A percentile compares a stretch with the other conserved stretches of the same genome.
These are phyloP conservation scores for Penicillium tannophilum DNA, from an alignment of 495 filamentous ascomycete species.

Conservation along the genomic window DNA sequence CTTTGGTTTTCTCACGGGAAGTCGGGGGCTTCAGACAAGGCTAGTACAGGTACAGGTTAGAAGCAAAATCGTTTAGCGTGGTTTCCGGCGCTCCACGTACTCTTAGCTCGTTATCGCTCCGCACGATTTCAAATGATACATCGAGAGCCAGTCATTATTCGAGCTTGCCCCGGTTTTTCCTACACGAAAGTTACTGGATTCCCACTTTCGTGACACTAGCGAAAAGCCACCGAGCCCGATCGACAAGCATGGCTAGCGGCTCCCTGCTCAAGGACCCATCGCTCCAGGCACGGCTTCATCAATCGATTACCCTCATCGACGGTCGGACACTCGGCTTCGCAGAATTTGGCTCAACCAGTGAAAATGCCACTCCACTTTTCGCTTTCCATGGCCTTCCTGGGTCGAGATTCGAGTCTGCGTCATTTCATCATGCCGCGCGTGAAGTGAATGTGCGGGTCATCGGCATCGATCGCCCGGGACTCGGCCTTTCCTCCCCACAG, in stretches of 20 bases:
- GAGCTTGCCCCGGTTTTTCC: constrained; percentile 1
- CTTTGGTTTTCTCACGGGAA: neutral
- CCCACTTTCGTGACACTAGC: constrained; percentile 4
- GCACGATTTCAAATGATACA: neutral
- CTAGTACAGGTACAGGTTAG: neutral
- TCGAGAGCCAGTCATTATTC: neutral
- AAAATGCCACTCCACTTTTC: constrained; percentile 26
- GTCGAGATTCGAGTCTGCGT: constrained; percentile 15
- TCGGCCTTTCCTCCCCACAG: constrained; percentile 39
- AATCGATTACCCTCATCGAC: constrained; percentile 27
- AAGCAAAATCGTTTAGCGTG: neutral
- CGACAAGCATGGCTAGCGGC: constrained; percentile 19
- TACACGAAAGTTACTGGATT: constrained; percentile 1
- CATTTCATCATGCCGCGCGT: constrained; percentile 21
- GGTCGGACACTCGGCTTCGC: constrained; percentile 32
- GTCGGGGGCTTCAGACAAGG: neutral
- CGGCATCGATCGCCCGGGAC: constrained; percentile 41
- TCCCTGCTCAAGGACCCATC: constrained; percentile 17
- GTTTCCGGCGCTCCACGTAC: constrained; percentile 1
- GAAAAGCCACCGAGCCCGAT: constrained; percentile 14
- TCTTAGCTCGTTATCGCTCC: constrained; percentile 3
- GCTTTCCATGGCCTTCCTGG: constrained; percentile 41
- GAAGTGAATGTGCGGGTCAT: constrained; percentile 37
- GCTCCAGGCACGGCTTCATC: constrained; percentile 5
- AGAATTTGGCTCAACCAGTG: constrained; percentile 28